Evolutionary conservation across 345 rosid species (phyloP), one percentile per base, ranked within the genome.

Genomic region (Brassica carinata): DNA sequence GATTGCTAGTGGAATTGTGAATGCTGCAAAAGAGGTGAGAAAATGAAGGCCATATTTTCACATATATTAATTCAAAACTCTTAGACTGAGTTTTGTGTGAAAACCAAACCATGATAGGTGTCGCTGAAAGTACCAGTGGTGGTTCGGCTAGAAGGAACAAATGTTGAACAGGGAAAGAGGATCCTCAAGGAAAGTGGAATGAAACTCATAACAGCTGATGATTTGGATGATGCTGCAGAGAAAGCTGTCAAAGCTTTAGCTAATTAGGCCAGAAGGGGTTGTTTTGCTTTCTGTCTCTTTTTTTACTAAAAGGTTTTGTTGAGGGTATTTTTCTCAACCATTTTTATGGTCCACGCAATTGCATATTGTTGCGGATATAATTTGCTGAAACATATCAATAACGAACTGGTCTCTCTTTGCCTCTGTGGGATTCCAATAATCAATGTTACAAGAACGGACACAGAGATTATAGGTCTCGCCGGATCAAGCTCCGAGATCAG

Each of bases 1-100:
- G 84, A 96, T 96, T 65, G 99, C 99, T 0, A 94, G 97, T 77
- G 99, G 99, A 77, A 96, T 96, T 17, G 97, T 94, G 79, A 96
- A 96, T 86, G 99, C 99, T 74, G 99, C 98, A 63, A 94, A 94
- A 87, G 94, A 78, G 83, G 99, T 96, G 83, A 86, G 90, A 40
- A 31, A 0, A 31, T 31, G 34, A 31, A 31, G 9, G 13, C 48
- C 48, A 40, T 40, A 45, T 2, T 11, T 45, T 45, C n/a, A 45
- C 53, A 45, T 11, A 43, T 43, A n/a, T 43, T 43, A 43, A 31
- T 19, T 19, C 23, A 19, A 19, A 19, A 19, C 23, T 19, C 23
- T 19, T 19, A 19, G 48, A 48, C 62, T 9, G 59, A 26, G 45
- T 67, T 19, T 8, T 19, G 67, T 57, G 73, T 70, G 73, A 23